A percentile compares a stretch with the other conserved stretches of the same genome.
These are phyloP conservation scores for Bolboschoenoplectus hybrid DNA, from an alignment of 202 grass and related monocot genomes.

Conservation along the genomic window DNA sequence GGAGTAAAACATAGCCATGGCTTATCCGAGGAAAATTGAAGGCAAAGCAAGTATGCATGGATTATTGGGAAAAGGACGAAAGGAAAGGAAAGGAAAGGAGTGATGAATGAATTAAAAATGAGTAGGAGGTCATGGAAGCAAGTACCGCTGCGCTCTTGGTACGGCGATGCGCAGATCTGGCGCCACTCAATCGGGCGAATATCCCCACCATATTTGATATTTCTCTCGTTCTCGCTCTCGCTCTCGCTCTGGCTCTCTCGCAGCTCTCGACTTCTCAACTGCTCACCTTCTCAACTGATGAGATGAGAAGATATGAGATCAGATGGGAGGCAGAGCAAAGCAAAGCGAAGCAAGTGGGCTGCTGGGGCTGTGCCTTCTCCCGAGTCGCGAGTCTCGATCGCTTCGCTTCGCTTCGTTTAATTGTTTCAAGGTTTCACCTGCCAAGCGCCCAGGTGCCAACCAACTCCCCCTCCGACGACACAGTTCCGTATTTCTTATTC, in stretches of 20 bases:
- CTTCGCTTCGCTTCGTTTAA: no score
- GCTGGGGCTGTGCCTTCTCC: no score
- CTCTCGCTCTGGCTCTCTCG: not conserved
- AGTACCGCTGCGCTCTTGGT: slow-evolving; percentile 62
- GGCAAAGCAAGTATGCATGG: not conserved
- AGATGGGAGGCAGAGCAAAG: no score
- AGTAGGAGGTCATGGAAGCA: not conserved
- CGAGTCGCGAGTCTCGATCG: no score
- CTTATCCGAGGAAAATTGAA: not conserved
- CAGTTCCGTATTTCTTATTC: no score
- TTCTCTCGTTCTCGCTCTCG: slow-evolving; percentile 8
- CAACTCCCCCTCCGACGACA: no score
- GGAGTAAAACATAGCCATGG: slow-evolving; percentile 42
- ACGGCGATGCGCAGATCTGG: slow-evolving; percentile 56
- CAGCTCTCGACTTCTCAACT: not conserved
- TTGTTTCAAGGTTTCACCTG: no score
- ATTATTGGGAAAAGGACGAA: not conserved
- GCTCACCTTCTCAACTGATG: no score
- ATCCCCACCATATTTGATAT: slow-evolving; percentile 64
- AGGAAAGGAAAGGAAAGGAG: slow-evolving; percentile 56
- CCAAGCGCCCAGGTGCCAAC: no score
- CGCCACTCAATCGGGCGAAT: slow-evolving; percentile 65
- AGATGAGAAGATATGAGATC: no score
- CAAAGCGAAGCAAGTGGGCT: no score
- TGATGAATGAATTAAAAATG: slow-evolving; percentile 32